A percentile compares a stretch with the other conserved stretches of the same genome.
These are phyloP conservation scores for Trichoderma afroharzianum DNA, from an alignment of 2,329 filamentous ascomycete species.

Conservation along the genomic window DNA sequence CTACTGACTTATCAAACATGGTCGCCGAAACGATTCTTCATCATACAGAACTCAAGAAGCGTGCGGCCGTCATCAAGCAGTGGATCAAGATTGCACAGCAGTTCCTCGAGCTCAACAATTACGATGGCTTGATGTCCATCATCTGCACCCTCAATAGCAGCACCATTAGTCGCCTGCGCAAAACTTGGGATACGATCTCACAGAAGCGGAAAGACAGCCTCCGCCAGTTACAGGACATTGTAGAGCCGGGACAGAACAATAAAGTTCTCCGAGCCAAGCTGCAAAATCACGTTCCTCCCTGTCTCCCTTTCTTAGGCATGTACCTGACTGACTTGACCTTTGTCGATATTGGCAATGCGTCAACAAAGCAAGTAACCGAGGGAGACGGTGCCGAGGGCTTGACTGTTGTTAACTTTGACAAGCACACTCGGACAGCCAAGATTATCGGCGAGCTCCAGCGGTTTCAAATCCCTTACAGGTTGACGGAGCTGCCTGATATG, in stretches of 20 bases:
- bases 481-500: conserved; percentile 79
- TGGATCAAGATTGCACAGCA: conserved; percentile 94
- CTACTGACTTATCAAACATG: conserved; percentile 86
- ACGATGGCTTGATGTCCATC: conserved; percentile 94
- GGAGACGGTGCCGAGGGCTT: conserved; percentile 64
- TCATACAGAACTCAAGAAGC: conserved; percentile 86
- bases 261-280: conserved; percentile 78
- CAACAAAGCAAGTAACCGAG: conserved; percentile 68
- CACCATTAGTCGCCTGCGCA: conserved; percentile 80
- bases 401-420: conserved; percentile 95
- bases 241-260: conserved; percentile 89
- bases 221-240: conserved; percentile 74
- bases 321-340: conserved; percentile 96
- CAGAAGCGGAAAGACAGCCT: conserved; percentile 77
- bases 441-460: conserved; percentile 94
- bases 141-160: conserved; percentile 92
- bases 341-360: conserved; percentile 88
- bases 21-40: conserved; percentile 91
- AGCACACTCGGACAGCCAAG: conserved; percentile 89
- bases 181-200: conserved; percentile 88
- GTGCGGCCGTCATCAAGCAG: conserved; percentile 87
- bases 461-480: conserved; percentile 89
- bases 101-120: conserved; percentile 88
- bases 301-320: conserved; percentile 91
- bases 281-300: conserved; percentile 83